A percentile compares a stretch with the other conserved stretches of the same genome.
These are phyloP conservation scores for Parastagonospora avenae DNA, from an alignment of 2,329 filamentous ascomycete genomes.

Conservation along the genomic window DNA sequence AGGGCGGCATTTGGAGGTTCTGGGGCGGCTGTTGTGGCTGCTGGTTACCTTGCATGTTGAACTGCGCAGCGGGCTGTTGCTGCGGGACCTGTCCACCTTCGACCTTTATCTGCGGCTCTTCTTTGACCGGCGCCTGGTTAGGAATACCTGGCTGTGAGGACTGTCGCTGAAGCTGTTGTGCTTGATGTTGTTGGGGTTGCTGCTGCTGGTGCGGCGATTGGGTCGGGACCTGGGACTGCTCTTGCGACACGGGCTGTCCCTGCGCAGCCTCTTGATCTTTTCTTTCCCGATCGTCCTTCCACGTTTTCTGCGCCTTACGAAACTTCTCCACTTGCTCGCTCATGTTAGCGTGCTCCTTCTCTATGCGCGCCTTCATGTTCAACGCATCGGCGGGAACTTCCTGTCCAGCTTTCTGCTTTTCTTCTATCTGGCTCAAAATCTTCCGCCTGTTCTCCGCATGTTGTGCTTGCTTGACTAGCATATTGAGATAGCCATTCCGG, in stretches of 20 bases:
- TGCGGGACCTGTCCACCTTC: constrained; percentile 36
- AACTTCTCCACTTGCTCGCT: constrained; percentile 45
- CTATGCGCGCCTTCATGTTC: constrained; percentile 30
- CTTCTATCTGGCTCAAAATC: constrained; percentile 34
- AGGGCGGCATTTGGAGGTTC: constrained; percentile 17
- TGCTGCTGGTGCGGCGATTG: constrained; percentile 33
- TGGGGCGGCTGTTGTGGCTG: constrained; percentile 24
- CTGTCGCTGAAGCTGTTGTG: constrained; percentile 32
- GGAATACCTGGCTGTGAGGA: constrained; percentile 33
- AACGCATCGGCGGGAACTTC: constrained; percentile 40
- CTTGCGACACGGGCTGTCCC: constrained; percentile 13
- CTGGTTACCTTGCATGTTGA: constrained; percentile 32
- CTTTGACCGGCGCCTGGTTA: constrained; percentile 33
- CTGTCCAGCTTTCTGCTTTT: constrained; percentile 38
- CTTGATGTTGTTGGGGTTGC: constrained; percentile 31
- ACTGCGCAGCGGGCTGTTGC: constrained; percentile 30
- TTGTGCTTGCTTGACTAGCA: constrained; percentile 40
- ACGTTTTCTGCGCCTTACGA: constrained; percentile 38
- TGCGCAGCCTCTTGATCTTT: constrained; percentile 42
- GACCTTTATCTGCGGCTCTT: constrained; percentile 44
- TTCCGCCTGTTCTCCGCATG: constrained; percentile 31
- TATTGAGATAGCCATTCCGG: constrained; percentile 41
- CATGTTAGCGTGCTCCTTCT: constrained; percentile 35
- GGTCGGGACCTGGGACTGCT: constrained; percentile 14
- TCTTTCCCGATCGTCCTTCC: constrained; percentile 39